These are phyloP conservation scores for Panicum virgatum DNA, from an alignment of 202 grass and related monocot genomes.

Conservation along the genomic window DNA sequence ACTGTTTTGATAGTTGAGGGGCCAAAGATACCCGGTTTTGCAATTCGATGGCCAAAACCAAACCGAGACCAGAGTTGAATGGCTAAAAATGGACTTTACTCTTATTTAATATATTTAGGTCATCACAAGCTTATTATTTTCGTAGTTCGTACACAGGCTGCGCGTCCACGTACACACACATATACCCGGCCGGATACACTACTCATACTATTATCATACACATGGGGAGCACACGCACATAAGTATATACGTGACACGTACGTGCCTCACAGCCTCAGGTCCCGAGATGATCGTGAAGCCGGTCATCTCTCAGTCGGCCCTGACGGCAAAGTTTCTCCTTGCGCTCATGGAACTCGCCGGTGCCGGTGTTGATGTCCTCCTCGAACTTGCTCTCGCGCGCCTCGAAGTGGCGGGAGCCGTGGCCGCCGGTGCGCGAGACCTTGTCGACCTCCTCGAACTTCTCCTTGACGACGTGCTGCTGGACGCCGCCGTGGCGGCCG, in stretches of 20 bases:
- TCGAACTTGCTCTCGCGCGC: neutral
- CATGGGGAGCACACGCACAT: neutral
- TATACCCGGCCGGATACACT: neutral
- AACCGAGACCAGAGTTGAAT: too few species aligned
- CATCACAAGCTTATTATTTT: conserved; percentile 41
- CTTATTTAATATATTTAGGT: too few species aligned
- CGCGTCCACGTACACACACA: neutral
- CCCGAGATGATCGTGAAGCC: neutral
- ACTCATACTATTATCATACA: neutral
- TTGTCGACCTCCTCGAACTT: conserved; percentile 32
- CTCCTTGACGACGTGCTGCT: neutral
- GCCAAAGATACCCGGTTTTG: too few species aligned
- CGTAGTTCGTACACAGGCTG: neutral
- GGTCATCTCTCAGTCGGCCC: neutral
- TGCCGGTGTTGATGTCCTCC: conserved; percentile 50
- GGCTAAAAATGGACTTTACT: too few species aligned
- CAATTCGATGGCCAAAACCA: too few species aligned
- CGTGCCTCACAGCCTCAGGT: neutral
- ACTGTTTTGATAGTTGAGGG: too few species aligned
- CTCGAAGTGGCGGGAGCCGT: neutral
- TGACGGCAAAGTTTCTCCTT: conserved; percentile 41
- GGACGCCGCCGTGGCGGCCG: neutral
- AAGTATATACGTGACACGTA: too few species aligned
- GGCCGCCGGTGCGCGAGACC: neutral
- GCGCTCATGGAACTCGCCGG: conserved; percentile 57